Conservation (phyloP, 2,329 filamentous ascomycete species). For the Cordyceps javanica region DNA sequence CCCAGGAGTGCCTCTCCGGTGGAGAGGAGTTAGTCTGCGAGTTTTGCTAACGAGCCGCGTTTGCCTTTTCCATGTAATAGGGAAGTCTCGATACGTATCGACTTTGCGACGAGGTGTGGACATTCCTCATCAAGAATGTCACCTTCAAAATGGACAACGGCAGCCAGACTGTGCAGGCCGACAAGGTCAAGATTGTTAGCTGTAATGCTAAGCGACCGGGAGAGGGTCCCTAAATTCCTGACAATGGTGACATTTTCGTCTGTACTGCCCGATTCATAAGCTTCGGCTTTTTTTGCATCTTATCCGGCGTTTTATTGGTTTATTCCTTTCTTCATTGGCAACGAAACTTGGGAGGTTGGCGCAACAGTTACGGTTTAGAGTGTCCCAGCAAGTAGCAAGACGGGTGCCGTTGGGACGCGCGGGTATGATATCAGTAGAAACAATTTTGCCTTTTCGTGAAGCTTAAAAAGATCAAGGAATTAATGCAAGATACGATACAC, state of each 20-base stretch:
- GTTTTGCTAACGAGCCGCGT: slow-evolving; percentile 1
- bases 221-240: slow-evolving; percentile 24
- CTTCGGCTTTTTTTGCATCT: slow-evolving; percentile 7
- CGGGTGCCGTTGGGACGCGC: not conserved
- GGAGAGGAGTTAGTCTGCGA: not conserved
- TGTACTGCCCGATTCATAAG: not conserved
- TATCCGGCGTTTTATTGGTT: slow-evolving; percentile 6
- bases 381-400: not conserved
- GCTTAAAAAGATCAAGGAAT: not conserved
- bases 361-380: not conserved
- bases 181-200: slow-evolving; percentile 97
- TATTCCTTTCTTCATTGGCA: not conserved
- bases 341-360: not conserved
- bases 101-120: slow-evolving; percentile 99
- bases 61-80: slow-evolving; percentile 36
- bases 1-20: not conserved
- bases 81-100: slow-evolving; percentile 96
- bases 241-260: not conserved
- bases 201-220: slow-evolving; percentile 78
- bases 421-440: not conserved
- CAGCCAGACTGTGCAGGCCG: slow-evolving; percentile 66
- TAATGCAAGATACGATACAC: too few relatives aligned
- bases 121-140: slow-evolving; percentile 96
- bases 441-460: slow-evolving; percentile 12
- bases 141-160: slow-evolving; percentile 94